Evolutionary conservation across 1,139 yeast genomes (phyloP).

Genomic region (Yamadazyma diospyri): DNA sequence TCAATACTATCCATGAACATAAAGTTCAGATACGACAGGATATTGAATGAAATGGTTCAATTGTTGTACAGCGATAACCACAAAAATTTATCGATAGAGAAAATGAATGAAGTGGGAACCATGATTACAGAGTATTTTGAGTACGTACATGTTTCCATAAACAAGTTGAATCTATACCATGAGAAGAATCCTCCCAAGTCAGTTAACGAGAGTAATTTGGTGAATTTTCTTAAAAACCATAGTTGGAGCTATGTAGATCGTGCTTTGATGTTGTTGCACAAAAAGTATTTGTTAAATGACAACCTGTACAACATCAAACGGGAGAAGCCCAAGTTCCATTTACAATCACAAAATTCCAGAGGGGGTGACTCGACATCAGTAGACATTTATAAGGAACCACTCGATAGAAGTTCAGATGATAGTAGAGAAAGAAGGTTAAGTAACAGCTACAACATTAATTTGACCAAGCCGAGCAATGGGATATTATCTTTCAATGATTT

Average conservation of each 20-base stretch:
- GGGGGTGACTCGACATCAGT: not conserved
- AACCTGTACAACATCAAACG: slow-evolving; percentile 3
- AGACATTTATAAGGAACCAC: not conserved
- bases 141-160: slow-evolving; percentile 45
- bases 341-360: not conserved
- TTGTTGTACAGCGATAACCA: slow-evolving; percentile 40
- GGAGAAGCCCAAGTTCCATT: not conserved
- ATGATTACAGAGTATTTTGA: slow-evolving; percentile 50
- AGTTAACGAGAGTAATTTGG: slow-evolving; percentile 42
- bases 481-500: slow-evolving; percentile 32
- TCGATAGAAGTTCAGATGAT: not conserved
- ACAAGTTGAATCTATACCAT: slow-evolving; percentile 23
- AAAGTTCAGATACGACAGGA: slow-evolving; percentile 49
- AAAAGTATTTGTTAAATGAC: slow-evolving; percentile 44
- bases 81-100: slow-evolving; percentile 31
- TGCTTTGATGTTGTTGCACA: slow-evolving; percentile 52
- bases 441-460: slow-evolving; percentile 13
- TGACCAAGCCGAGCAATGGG: slow-evolving; percentile 22
- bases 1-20: slow-evolving; percentile 46
- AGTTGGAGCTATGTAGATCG: slow-evolving; percentile 56
- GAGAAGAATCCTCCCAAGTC: slow-evolving; percentile 26
- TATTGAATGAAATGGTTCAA: slow-evolving; percentile 50
- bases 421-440: slow-evolving; percentile 2
- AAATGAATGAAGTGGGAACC: slow-evolving; percentile 42
- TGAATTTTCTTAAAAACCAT: slow-evolving; percentile 47